phyloP scores from a whole-genome alignment of 495 filamentous ascomycete genomes.

The Trichoderma asperelloides region DNA sequence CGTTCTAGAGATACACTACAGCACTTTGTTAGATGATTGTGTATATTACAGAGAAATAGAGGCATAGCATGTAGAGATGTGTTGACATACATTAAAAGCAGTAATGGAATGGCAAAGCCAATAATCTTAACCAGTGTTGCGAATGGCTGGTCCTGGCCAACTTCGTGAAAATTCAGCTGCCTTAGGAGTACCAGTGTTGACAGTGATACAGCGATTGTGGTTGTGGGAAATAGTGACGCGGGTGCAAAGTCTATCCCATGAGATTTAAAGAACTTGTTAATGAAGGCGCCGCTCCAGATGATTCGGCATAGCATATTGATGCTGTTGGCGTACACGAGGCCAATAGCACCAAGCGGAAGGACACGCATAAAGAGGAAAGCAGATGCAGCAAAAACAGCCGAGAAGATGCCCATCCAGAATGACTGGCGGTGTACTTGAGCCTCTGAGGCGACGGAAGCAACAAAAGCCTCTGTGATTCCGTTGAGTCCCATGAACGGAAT shows the following conservation, averaged over 20 bases:
- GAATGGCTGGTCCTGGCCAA: conserved; percentile 24
- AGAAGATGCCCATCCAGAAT: conserved; percentile 73
- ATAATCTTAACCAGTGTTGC: conserved; percentile 43
- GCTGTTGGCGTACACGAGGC: conserved; percentile 74
- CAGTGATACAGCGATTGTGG: conserved; percentile 17
- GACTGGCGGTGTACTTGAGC: conserved; percentile 65
- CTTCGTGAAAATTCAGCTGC: conserved; percentile 21
- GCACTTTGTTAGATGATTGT: neutral
- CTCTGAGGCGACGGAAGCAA: conserved; percentile 69
- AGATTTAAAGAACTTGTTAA: conserved; percentile 50
- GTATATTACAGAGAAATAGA: conserved; percentile 15
- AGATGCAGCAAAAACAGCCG: conserved; percentile 56
- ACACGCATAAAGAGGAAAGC: conserved; percentile 63
- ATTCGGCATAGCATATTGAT: conserved; percentile 82
- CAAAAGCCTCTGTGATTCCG: conserved; percentile 86
- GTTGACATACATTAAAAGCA: conserved; percentile 41
- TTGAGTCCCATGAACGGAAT: conserved; percentile 89
- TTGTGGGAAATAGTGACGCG: conserved; percentile 19
- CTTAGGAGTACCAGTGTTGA: conserved; percentile 17
- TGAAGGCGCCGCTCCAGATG: conserved; percentile 67
- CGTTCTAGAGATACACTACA: conserved; percentile 53
- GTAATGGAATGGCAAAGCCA: conserved; percentile 43
- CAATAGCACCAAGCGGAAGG: conserved; percentile 59
- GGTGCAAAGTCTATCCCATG: conserved; percentile 25
- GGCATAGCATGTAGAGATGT: conserved; percentile 11